Evolutionary conservation across 176 grass and related monocot genomes (phyloP), one percentile per base, ranked within the genome.

Genomic region (Elaeis guineensis): DNA sequence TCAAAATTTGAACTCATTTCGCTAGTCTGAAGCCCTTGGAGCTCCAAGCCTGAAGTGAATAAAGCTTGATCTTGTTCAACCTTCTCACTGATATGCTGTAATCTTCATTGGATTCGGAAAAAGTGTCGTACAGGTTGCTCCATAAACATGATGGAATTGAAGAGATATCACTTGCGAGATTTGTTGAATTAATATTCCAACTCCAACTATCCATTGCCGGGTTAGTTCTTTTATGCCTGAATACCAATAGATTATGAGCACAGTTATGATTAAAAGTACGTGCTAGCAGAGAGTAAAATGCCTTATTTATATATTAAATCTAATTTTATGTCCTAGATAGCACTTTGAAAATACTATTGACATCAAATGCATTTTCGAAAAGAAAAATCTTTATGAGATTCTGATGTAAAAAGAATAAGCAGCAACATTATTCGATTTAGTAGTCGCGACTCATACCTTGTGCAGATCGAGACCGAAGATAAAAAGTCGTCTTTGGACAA

Each of bases 1-100:
- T 65, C 48, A 5, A 65, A 52, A 50, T 51, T 65, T 9, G 63
- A 52, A 50, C 49, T 65, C 18, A 21, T 21, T 4, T 52, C 49
- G 22, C 49, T n/a, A 16, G 20, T 14, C 21, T 51, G 49, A 65
- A 23, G 7, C 39, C 39, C 61, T 64, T 50, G 61, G 32, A 65
- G 63, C 24, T 51, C 49, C n/a, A 52, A 50, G 14, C 63, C 4
- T 20, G 63, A 26, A 9, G 22, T 51, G 6, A 17, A 16, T 9
- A 65, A 22, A 65, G 21, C 49, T 21, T 50, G 35, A 21, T 22
- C 30, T 44, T 14, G 32, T 35, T 35, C 18, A 51, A 17, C 14
- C 32, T 35, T 35, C 32, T 35, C 32, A 9, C 32, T 11, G 32
- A 35, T 44, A 44, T 44, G 35, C 35, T 14, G 35, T 44, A 44